Conservation (phyloP, 371 early-diverging fungal genomes). For the Spiromyces aspiralis region DNA sequence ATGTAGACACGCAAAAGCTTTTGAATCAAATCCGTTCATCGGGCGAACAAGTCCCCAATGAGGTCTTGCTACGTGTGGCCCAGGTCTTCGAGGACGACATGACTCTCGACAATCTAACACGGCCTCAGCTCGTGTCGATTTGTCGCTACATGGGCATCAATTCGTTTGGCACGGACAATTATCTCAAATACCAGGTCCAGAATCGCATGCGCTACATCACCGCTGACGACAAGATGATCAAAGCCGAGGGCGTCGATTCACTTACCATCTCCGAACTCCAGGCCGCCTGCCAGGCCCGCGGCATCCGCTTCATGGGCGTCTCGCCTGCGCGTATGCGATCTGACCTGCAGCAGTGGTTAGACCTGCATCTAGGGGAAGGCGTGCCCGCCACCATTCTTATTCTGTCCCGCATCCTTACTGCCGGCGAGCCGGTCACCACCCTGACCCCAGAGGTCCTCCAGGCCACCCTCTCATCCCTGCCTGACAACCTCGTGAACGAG, state of each 20-base stretch:
- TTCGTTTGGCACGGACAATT: slow-evolving; percentile 90
- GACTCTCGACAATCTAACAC: slow-evolving; percentile 80
- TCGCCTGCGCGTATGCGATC: slow-evolving; percentile 72
- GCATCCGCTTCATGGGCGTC: slow-evolving; percentile 72
- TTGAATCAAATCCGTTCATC: slow-evolving; percentile 58
- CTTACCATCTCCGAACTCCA: slow-evolving; percentile 76
- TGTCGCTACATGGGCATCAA: slow-evolving; percentile 86
- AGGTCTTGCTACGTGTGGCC: slow-evolving; percentile 68
- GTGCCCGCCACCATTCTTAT: slow-evolving; percentile 88
- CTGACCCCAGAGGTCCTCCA: slow-evolving; percentile 63
- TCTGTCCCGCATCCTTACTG: slow-evolving; percentile 76
- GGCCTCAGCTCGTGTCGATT: slow-evolving; percentile 89
- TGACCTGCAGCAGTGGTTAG: slow-evolving; percentile 87
- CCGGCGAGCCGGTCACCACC: slow-evolving; percentile 40
- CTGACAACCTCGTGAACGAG: slow-evolving; percentile 78
- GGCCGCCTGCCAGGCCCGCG: slow-evolving; percentile 76
- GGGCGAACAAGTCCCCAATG: slow-evolving; percentile 67
- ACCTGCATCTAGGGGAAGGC: slow-evolving; percentile 76
- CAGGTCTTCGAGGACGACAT: slow-evolving; percentile 80
- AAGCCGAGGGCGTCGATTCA: slow-evolving; percentile 73
- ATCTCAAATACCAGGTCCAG: slow-evolving; percentile 76
- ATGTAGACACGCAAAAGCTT: slow-evolving; percentile 14
- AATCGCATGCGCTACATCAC: slow-evolving; percentile 69
- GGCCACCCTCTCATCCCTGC: slow-evolving; percentile 83
- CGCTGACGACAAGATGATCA: slow-evolving; percentile 79